These are phyloP conservation scores for Citrus hindsii DNA, from an alignment of 345 rosid species.

Conservation along the genomic window DNA sequence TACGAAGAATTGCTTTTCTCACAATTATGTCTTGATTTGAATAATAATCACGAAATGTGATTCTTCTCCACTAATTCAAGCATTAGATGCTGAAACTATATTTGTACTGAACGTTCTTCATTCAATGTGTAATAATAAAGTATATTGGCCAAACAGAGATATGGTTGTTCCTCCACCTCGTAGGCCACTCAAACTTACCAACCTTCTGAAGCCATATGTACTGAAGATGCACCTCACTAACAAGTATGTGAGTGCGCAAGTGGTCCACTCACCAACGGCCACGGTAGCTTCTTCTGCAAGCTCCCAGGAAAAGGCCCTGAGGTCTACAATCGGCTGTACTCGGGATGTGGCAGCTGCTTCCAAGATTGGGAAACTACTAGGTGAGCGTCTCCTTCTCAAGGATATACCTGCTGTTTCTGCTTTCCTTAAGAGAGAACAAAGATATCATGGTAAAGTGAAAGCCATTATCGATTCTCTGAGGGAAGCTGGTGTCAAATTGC, in stretches of 20 bases:
- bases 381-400: slow-evolving; percentile 61
- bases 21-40: too few species aligned
- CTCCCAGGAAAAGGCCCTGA: slow-evolving; percentile 75
- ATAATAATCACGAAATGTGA: too few species aligned
- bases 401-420: slow-evolving; percentile 69
- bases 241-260: slow-evolving; percentile 74
- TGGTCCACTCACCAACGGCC: slow-evolving; percentile 75
- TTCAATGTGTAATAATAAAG: too few species aligned
- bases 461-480: slow-evolving; percentile 76
- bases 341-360: slow-evolving; percentile 86
- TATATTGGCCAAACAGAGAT: too few species aligned
- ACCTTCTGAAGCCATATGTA: slow-evolving; percentile 70
- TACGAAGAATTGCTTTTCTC: too few species aligned
- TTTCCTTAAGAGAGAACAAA: slow-evolving; percentile 64
- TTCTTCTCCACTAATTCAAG: background rate
- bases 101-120: background rate
- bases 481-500: slow-evolving; percentile 62
- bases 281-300: slow-evolving; percentile 76
- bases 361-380: slow-evolving; percentile 73
- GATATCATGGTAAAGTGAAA: slow-evolving; percentile 83
- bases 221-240: slow-evolving; percentile 76
- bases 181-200: background rate
- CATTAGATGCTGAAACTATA: background rate
- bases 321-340: slow-evolving; percentile 51
- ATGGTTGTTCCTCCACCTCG: too few species aligned